A percentile compares a stretch with the other conserved stretches of the same genome.
phyloP scores from a whole-genome alignment of 169 alveolate genomes.

The Plasmodium reichenowi region DNA sequence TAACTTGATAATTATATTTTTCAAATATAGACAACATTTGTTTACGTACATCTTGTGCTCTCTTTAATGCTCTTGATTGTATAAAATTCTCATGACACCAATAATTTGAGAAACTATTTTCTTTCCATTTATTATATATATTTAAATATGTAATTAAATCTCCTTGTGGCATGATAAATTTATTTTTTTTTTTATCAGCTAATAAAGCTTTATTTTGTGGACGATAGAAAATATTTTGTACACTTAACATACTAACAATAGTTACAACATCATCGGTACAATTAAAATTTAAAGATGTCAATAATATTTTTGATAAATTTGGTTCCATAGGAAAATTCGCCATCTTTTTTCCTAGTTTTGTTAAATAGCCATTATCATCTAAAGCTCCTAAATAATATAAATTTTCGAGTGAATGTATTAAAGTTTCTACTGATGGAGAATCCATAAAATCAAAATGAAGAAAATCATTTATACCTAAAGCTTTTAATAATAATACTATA shows the following conservation, averaged over 20 bases:
- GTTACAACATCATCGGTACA: slow-evolving; percentile 98
- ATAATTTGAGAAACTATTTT: slow-evolving; percentile 92
- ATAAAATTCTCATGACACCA: slow-evolving; percentile 99
- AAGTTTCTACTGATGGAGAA: slow-evolving; percentile 95
- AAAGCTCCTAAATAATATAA: slow-evolving; percentile 98
- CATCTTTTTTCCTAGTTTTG: slow-evolving; percentile 99
- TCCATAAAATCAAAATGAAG: slow-evolving; percentile 99
- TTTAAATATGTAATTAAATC: slow-evolving; percentile 97
- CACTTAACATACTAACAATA: slow-evolving; percentile 98
- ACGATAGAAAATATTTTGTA: slow-evolving; percentile 97
- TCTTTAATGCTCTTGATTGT: slow-evolving; percentile 94
- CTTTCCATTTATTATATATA: slow-evolving; percentile 96
- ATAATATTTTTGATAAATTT: slow-evolving; percentile 95
- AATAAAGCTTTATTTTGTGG: slow-evolving; percentile 97
- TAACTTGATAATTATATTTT: slow-evolving; percentile 93
- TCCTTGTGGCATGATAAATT: slow-evolving; percentile 97
- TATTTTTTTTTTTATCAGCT: slow-evolving; percentile 97
- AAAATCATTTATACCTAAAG: slow-evolving; percentile 99
- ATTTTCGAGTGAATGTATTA: slow-evolving; percentile 98
- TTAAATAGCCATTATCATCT: slow-evolving; percentile 99
- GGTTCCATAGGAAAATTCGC: slow-evolving; percentile 99
- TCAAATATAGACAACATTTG: slow-evolving; percentile 96
- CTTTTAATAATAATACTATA: slow-evolving; percentile 98
- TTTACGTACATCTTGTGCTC: slow-evolving; percentile 98
- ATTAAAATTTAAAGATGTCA: slow-evolving; percentile 97